phyloP scores from a whole-genome alignment of 805 yeast species.

The Saturnispora sanitii region DNA sequence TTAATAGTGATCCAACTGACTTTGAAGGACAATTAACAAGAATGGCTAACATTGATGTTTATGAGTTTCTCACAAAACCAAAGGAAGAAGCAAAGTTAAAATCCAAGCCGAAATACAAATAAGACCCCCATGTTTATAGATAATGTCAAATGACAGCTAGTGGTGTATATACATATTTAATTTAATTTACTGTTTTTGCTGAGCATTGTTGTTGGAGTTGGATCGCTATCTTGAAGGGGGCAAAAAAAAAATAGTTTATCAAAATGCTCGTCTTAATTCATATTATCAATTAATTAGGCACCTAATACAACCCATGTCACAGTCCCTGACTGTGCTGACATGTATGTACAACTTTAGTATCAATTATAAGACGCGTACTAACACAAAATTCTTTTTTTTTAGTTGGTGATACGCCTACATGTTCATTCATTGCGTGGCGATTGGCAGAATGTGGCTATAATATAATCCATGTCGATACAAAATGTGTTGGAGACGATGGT shows the following conservation, averaged over 20 bases:
- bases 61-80: slow-evolving; percentile 19
- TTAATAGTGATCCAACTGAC: slow-evolving; percentile 18
- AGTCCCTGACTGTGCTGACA: slow-evolving; percentile 6
- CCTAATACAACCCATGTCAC: too few relatives aligned
- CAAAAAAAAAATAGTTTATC: slow-evolving; percentile 1
- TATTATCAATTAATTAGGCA: neutral
- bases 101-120: slow-evolving; percentile 16
- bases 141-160: too few relatives aligned
- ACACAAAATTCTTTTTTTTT: neutral
- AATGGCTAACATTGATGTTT: slow-evolving; percentile 23
- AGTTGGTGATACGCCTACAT: slow-evolving; percentile 26
- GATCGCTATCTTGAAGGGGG: neutral
- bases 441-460: slow-evolving; percentile 15
- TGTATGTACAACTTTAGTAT: slow-evolving; percentile 10
- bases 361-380: neutral
- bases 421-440: slow-evolving; percentile 24
- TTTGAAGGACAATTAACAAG: slow-evolving; percentile 16
- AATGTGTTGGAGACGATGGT: neutral
- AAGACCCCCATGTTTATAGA: slow-evolving; percentile 3
- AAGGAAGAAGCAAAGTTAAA: slow-evolving; percentile 20
- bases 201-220: too few relatives aligned
- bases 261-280: neutral
- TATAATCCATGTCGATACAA: slow-evolving; percentile 13
- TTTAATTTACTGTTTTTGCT: neutral
- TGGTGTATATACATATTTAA: neutral